Evolutionary conservation across 2,329 filamentous ascomycete genomes (phyloP).

Genomic region (Dichotomopilus funicola): DNA sequence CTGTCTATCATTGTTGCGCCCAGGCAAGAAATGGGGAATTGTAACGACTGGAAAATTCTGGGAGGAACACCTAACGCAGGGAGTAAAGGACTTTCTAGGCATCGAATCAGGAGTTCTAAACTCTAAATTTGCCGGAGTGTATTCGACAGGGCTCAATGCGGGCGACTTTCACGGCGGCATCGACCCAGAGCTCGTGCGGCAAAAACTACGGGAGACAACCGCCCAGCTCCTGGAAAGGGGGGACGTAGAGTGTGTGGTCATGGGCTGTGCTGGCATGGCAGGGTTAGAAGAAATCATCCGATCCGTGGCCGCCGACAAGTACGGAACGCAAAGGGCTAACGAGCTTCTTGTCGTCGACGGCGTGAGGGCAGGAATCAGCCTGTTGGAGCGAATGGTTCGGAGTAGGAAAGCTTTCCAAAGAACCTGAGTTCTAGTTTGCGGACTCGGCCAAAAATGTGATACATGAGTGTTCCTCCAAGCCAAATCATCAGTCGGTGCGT

Average conservation of each 20-base stretch:
- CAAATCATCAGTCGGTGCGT: conserved; percentile 39
- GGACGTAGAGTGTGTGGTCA: conserved; percentile 61
- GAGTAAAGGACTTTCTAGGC: conserved; percentile 60
- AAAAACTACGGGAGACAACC: conserved; percentile 64
- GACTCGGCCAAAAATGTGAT: not conserved
- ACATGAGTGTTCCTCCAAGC: not conserved
- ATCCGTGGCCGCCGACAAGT: conserved; percentile 56
- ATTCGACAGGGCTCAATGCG: conserved; percentile 74
- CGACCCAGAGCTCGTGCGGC: conserved; percentile 55
- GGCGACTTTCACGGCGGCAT: conserved; percentile 69
- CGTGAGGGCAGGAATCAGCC: conserved; percentile 61
- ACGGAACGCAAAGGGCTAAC: conserved; percentile 52
- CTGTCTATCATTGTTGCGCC: conserved; percentile 47
- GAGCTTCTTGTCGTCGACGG: conserved; percentile 70
- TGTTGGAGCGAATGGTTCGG: conserved; percentile 50
- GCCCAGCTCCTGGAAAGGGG: conserved; percentile 53
- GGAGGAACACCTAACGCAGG: conserved; percentile 64
- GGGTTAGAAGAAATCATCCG: conserved; percentile 74
- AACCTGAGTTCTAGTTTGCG: not conserved
- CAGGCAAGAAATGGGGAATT: conserved; percentile 62
- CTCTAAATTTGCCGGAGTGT: conserved; percentile 66
- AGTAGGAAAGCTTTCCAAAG: conserved; percentile 36
- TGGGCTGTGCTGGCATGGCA: conserved; percentile 89
- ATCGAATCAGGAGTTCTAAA: conserved; percentile 29
- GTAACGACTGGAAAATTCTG: conserved; percentile 82